A percentile compares a stretch with the other conserved stretches of the same genome.
Evolutionary conservation across 2,329 filamentous ascomycete species (phyloP).

Genomic region (Colletotrichum camelliae): DNA sequence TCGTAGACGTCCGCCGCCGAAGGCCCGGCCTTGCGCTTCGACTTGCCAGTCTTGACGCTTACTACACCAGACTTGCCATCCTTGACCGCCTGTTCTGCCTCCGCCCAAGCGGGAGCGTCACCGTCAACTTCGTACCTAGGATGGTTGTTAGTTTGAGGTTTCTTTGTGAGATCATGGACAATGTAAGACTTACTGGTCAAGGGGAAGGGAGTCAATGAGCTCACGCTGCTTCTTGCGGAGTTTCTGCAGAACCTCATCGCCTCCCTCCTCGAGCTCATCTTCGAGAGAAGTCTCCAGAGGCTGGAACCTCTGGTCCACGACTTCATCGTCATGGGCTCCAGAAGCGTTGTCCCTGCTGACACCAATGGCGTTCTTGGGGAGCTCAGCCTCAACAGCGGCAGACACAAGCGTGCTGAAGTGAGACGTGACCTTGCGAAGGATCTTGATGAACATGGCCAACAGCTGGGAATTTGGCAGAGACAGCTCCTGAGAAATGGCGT

Average conservation of each 20-base stretch:
- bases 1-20: slow-evolving; percentile 69
- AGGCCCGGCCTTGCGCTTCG: slow-evolving; percentile 74
- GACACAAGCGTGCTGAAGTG: slow-evolving; percentile 80
- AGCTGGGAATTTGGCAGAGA: slow-evolving; percentile 77
- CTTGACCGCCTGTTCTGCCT: slow-evolving; percentile 79
- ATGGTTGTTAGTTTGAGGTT: slow-evolving; percentile 6
- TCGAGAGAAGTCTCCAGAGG: slow-evolving; percentile 75
- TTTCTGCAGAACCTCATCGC: slow-evolving; percentile 73
- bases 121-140: slow-evolving; percentile 69
- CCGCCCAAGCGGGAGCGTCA: slow-evolving; percentile 66
- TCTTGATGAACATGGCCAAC: slow-evolving; percentile 97
- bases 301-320: slow-evolving; percentile 68
- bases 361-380: slow-evolving; percentile 65
- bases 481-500: slow-evolving; percentile 80
- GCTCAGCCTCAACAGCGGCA: slow-evolving; percentile 70
- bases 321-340: slow-evolving; percentile 73
- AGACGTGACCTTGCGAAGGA: slow-evolving; percentile 83
- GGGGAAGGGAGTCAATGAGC: slow-evolving; percentile 86
- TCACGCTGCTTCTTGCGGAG: slow-evolving; percentile 83
- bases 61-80: slow-evolving; percentile 69
- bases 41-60: slow-evolving; percentile 80
- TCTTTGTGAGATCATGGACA: not conserved
- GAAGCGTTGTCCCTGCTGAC: slow-evolving; percentile 64
- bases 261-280: slow-evolving; percentile 85
- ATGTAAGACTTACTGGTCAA: slow-evolving; percentile 73